Evolutionary conservation across 2,329 filamentous ascomycete genomes (phyloP), one percentile per base, ranked within the genome.

Genomic region (Chaetomiaceae sp.): DNA sequence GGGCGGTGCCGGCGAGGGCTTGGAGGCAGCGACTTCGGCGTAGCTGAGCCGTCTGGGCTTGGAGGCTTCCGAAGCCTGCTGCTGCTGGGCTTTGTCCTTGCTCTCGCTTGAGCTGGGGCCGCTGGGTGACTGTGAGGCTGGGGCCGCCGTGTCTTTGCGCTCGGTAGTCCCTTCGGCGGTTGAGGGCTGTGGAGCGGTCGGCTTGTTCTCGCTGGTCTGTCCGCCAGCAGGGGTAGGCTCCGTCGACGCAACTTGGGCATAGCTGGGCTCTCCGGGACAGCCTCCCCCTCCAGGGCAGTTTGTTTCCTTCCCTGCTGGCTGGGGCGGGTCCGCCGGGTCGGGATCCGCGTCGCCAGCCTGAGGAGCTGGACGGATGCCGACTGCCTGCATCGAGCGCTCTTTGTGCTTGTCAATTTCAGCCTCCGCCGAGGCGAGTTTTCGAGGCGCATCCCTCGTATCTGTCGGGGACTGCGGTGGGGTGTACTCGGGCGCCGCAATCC

Each of bases 21-120:
- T n/a, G 15, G n/a, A n/a, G 34, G 34, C 34, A 5, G n/a, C 34
- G 8, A 37, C 34, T 44, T 52, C 43, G 43, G 42, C 50, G 43
- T 52, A 47, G 27, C 50, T 52, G 27, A 11, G 49, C 23, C 49
- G 49, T n/a, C 49, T 25, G 39, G n/a, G 27, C 27, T 11, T 36
- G 6, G 9, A 11, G 31, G 31, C 8, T 12, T 9, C 9, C 14
- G 27, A 6, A 9, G 25, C 25, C 27, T 31, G 8, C 27, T 31
- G 27, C 27, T 20, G 17, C 20, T 23, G 17, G 8, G 4, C 37
- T 20, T 19, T 39, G 17, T 39, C 19, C 36, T 38, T 38, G 36
- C 7, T 38, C n/a, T 38, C 27, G 27, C 27, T 31, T 31, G 27
- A 12, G 27, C 27, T 31, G 5, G 27, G 27, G 27, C 27, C n/a